These are phyloP conservation scores for Vigna nakashimae DNA, from an alignment of 306 rosid species.

Conservation along the genomic window DNA sequence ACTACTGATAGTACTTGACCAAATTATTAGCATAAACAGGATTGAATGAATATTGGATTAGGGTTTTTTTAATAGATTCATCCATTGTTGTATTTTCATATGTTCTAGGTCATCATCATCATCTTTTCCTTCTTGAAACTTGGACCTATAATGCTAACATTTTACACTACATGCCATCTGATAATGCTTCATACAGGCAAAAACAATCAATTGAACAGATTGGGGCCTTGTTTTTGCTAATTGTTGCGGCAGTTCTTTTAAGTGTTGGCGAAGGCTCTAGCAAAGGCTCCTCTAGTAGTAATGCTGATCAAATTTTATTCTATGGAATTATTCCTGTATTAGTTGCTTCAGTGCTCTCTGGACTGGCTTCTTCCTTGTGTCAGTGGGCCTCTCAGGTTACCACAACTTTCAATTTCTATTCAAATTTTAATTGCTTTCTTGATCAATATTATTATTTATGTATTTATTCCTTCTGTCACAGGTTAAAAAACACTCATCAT, in stretches of 20 bases:
- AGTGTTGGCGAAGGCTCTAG: conserved; percentile 95
- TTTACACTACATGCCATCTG: conserved; percentile 45
- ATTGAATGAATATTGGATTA: background rate
- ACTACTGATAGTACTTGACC: conserved; percentile 13
- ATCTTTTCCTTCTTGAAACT: conserved; percentile 24
- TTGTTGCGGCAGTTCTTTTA: conserved; percentile 86
- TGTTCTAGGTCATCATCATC: background rate
- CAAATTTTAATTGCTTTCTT: conserved; percentile 15
- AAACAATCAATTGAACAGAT: conserved; percentile 91
- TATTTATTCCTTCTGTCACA: conserved; percentile 47
- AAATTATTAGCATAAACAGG: conserved; percentile 10
- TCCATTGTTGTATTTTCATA: conserved; percentile 19
- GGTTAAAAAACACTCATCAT: conserved; percentile 97
- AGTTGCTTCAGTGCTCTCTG: conserved; percentile 93
- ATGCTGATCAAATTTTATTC: conserved; percentile 76
- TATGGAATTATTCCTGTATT: conserved; percentile 91
- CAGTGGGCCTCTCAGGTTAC: conserved; percentile 99
- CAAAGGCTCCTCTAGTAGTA: conserved; percentile 62
- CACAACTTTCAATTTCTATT: conserved; percentile 35
- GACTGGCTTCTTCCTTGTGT: conserved; percentile 93
- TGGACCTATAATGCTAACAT: conserved; percentile 3
- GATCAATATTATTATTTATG: conserved; percentile 30
- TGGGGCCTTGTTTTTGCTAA: conserved; percentile 89
- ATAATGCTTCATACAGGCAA: conserved; percentile 65
- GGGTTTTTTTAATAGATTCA: conserved; percentile 1